Base-by-base conservation (phyloP, 73 alveolate species). In the Paramecium pentaurelia region DNA sequence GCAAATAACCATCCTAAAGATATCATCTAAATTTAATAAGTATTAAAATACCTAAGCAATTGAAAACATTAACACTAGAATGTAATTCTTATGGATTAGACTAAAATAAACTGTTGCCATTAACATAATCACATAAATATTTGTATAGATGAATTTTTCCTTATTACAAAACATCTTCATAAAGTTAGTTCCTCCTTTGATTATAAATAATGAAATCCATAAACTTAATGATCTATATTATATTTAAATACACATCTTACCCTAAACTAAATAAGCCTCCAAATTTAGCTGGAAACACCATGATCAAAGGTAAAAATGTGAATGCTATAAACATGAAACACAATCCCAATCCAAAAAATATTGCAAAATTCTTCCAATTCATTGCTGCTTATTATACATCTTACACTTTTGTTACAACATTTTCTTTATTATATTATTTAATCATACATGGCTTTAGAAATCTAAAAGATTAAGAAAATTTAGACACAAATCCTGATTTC, bases 321-420 rank as follows among this genome's bases (percentile, higher is more conserved):
- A 89, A 89, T 14, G 86, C 58, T 12, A 89, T 18, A n/a, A 89
- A 12, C 40, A 89, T 71, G 8, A 71, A 89, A 37, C 68, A 89
- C 3, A 40, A 18, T 1, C 94, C 94, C 11, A 89, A 3, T 7
- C 92, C 86, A 45, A 89, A 89, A 47, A 89, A 71, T 25, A 89
- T 89, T 14, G 92, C 86, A 44, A 89, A 89, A 42, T 89, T 89
- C 85, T 89, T 89, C 94, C 94, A 89, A 36, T 89, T 89, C 34
- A 40, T 44, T 5, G 92, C 92, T 38, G 94, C 94, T 89, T 70
- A 58, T 89, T 89, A 51, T n/a, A 71, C 94, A 47, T 89, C 94
- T 12, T 71, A 30, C 11, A 89, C 88, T 83, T 89, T 89, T 30
- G 84, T 34, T 5, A 64, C 45, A 3, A 64, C 84, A 64, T 7